Percentiles rank a stretch among this genome's conserved stretches.
These are phyloP conservation scores for Melampsora larici-populina DNA, from an alignment of 1,284 basidiomycete species.

Conservation along the genomic window DNA sequence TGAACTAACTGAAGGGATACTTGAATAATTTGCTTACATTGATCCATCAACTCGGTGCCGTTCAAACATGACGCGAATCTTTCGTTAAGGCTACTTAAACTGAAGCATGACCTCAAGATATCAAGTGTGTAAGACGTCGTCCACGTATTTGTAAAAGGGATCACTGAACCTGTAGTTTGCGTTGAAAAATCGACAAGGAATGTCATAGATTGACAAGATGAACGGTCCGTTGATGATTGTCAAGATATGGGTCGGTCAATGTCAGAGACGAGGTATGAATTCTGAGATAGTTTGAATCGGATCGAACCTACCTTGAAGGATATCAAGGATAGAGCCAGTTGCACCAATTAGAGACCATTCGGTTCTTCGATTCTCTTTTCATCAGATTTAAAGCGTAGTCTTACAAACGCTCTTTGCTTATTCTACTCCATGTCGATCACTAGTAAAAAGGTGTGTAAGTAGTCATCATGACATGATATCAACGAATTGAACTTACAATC, in stretches of 20 bases:
- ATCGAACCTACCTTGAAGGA: slow-evolving; percentile 97
- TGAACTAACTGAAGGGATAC: slow-evolving; percentile 74
- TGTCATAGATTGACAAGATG: background rate
- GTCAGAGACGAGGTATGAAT: background rate
- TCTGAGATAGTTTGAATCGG: slow-evolving; percentile 61
- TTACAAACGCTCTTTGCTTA: slow-evolving; percentile 83
- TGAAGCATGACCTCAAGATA: slow-evolving; percentile 97
- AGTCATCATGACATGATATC: slow-evolving; percentile 98
- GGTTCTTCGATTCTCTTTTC: slow-evolving; percentile 95
- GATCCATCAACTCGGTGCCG: slow-evolving; percentile 85
- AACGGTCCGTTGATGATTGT: background rate
- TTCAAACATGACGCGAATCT: no score
- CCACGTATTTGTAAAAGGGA: slow-evolving; percentile 96
- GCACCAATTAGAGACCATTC: slow-evolving; percentile 80
- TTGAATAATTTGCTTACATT: slow-evolving; percentile 98
- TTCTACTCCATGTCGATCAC: slow-evolving; percentile 60
- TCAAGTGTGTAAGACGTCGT: slow-evolving; percentile 92
- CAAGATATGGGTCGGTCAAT: background rate
- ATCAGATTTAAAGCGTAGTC: slow-evolving; percentile 96
- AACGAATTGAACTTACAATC: slow-evolving; percentile 92
- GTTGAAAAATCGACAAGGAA: no score
- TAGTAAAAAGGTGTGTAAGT: slow-evolving; percentile 93
- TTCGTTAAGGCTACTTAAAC: slow-evolving; percentile 98
- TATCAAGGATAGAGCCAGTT: slow-evolving; percentile 92
- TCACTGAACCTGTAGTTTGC: slow-evolving; percentile 64